A percentile compares a stretch with the other conserved stretches of the same genome.
These are phyloP conservation scores for Nectriaceae sp. DNA, from an alignment of 2,329 filamentous ascomycete genomes.

Conservation along the genomic window DNA sequence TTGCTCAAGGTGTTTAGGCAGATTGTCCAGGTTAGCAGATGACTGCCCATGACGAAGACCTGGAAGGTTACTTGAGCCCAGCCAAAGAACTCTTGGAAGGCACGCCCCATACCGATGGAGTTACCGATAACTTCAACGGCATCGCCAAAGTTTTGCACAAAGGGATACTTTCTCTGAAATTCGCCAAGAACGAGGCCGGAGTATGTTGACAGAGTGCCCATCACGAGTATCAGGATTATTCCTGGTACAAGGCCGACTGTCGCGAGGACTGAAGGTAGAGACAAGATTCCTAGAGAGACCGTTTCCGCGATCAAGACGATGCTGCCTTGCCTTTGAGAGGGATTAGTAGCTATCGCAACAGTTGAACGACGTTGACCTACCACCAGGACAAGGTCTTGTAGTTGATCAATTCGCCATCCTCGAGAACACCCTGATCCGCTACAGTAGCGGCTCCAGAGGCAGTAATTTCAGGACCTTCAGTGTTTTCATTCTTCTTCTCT, in stretches of 20 bases:
- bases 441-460: neutral
- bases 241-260: slow-evolving; percentile 71
- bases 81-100: slow-evolving; percentile 61
- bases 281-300: slow-evolving; percentile 59
- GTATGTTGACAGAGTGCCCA: slow-evolving; percentile 68
- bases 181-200: slow-evolving; percentile 58
- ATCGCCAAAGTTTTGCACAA: slow-evolving; percentile 67
- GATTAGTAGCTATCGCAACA: neutral
- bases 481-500: neutral
- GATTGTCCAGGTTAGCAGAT: slow-evolving; percentile 68
- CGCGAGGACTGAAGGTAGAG: slow-evolving; percentile 74
- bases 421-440: slow-evolving; percentile 2
- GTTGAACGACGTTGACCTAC: slow-evolving; percentile 22
- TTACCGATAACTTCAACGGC: slow-evolving; percentile 59
- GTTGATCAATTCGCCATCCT: slow-evolving; percentile 31
- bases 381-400: slow-evolving; percentile 42
- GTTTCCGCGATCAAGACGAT: slow-evolving; percentile 47
- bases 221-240: slow-evolving; percentile 70
- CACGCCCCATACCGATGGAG: slow-evolving; percentile 47
- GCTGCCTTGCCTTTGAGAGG: slow-evolving; percentile 42
- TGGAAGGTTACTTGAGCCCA: slow-evolving; percentile 62
- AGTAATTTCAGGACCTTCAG: neutral
- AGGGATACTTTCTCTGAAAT: slow-evolving; percentile 71
- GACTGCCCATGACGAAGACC: slow-evolving; percentile 69
- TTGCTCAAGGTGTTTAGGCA: slow-evolving; percentile 65